phyloP scores from a whole-genome alignment of 2,329 filamentous ascomycete genomes.

The Periconia sp. region DNA sequence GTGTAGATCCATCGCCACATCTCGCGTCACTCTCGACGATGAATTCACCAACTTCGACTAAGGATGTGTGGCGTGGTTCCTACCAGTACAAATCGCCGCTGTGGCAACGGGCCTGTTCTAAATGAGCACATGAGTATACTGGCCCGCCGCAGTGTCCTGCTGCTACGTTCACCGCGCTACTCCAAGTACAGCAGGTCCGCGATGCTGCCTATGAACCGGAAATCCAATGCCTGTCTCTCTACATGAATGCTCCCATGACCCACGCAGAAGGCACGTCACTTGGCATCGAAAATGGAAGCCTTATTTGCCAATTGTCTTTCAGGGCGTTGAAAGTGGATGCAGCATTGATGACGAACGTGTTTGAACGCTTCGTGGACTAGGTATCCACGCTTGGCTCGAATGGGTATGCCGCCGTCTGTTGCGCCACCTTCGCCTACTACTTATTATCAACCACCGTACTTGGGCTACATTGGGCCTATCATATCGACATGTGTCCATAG shows the following conservation, averaged over 20 bases:
- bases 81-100: background rate
- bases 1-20: slow-evolving; percentile 15
- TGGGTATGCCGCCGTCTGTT: slow-evolving; percentile 8
- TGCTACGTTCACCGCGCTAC: background rate
- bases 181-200: background rate
- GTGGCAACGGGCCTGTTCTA: background rate
- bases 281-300: background rate
- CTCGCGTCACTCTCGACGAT: slow-evolving; percentile 15
- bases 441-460: slow-evolving; percentile 11
- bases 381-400: slow-evolving; percentile 1
- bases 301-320: background rate
- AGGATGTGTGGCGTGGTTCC: background rate
- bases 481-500: slow-evolving; percentile 15
- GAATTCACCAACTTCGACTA: background rate
- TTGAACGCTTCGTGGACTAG: slow-evolving; percentile 4
- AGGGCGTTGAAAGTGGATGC: slow-evolving; percentile 1
- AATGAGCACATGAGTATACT: background rate
- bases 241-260: background rate
- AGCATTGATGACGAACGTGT: slow-evolving; percentile 14
- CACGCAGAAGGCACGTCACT: background rate
- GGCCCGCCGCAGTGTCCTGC: background rate
- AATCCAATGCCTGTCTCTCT: background rate
- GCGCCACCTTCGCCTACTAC: slow-evolving; percentile 13
- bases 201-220: background rate
- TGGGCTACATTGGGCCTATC: slow-evolving; percentile 16